Base-by-base conservation (phyloP, 176 grass and related monocot genomes). In the Puya raimondii region DNA sequence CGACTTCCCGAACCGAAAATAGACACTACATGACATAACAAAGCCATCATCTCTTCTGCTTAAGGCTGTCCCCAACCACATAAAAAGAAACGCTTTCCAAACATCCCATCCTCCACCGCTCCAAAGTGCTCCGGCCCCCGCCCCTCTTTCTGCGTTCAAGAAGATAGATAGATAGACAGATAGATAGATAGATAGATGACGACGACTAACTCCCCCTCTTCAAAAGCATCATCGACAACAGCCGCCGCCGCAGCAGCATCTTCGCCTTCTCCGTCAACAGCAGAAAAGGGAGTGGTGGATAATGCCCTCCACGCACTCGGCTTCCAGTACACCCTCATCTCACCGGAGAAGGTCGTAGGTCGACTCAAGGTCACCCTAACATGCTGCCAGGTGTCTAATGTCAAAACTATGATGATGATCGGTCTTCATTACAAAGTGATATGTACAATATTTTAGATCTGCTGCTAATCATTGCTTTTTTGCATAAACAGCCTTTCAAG, bases 311-410 rank as follows among this genome's bases (percentile, higher is more conserved):
- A 86, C 14, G 72, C 81, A 14, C 56, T 96, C 21, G 91, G 88
- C 4, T 91, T 96, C 74, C 15, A 84, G 66, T 88, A 70, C 88
- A 86, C 75, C 25, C 69, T 65, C 42, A 72, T 96, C 68, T 82
- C 83, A 50, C 78, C 85, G 17, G 1, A 9, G 9, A 87, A 91
- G 78, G 83, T 91, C 72, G 42, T 64, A 48, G 91, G 91, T 54
- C 83, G 80, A 49, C 88, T 91, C 78, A 72, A 69, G 64, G 83
- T 96, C 83, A 88, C 88, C 72, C 66, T 83, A 12, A 84, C 72
- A n/a, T 91, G 88, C 80, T 96, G 88, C 81, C 88, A 94, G 86
- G 90, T 88, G 23, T 0, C 17, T 23, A 0, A 12, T 42, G 1
- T 42, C 33, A 42, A 42, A 42, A 42, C 33, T 42, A 4, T 26